Evolutionary conservation across 2,329 filamentous ascomycete species (phyloP).

Genomic region (Penicillium nordicum): DNA sequence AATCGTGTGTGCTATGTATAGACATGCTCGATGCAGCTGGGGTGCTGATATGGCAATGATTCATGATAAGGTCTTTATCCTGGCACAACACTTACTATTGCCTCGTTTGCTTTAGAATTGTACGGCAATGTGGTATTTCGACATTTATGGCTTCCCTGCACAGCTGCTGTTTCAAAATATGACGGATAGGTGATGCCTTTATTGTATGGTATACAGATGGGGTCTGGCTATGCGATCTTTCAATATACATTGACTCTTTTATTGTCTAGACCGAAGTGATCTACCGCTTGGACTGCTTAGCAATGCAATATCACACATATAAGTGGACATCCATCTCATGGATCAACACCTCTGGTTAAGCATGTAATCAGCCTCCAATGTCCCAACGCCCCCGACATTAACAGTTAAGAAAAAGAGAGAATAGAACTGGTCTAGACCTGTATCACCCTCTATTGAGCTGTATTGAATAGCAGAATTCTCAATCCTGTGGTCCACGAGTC

Average conservation of each 20-base stretch:
- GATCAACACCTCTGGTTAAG: too few relatives aligned
- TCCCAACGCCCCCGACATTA: not conserved
- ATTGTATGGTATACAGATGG: not conserved
- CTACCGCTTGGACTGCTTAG: not conserved
- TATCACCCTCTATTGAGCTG: slow-evolving; percentile 7
- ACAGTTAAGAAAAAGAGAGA: not conserved
- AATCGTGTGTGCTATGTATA: slow-evolving; percentile 5
- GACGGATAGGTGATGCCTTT: not conserved
- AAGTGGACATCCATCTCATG: not conserved
- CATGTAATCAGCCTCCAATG: not conserved
- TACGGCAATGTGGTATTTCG: not conserved
- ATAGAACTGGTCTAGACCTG: not conserved
- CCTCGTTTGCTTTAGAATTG: not conserved
- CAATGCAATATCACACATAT: not conserved
- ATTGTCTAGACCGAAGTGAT: not conserved
- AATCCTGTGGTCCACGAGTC: slow-evolving; percentile 17
- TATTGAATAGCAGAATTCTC: slow-evolving; percentile 8
- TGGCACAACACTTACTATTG: not conserved
- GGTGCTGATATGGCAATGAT: not conserved
- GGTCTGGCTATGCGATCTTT: not conserved
- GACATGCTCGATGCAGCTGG: not conserved
- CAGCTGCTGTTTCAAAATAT: not conserved
- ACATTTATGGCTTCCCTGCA: not conserved
- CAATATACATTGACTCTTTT: not conserved
- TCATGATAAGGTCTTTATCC: not conserved